Base-by-base conservation (phyloP, 345 rosid genomes). In the Eucalyptus guilfoylei region DNA sequence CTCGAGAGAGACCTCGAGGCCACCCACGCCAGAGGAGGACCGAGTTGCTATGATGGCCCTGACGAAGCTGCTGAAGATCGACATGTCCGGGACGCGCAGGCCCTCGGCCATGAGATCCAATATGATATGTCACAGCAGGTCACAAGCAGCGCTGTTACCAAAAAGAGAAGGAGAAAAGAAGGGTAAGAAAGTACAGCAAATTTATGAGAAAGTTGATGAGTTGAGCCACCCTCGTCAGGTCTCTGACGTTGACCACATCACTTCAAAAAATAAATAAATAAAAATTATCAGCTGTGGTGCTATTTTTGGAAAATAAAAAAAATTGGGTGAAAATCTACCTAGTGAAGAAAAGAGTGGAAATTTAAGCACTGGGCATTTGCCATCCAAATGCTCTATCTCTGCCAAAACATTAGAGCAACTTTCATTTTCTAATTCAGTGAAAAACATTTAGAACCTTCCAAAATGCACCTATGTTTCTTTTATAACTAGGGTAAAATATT, bases 41-140 rank as follows among this genome's bases (percentile, higher is more conserved):
- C 2, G 96, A 96, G 91, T 97, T 98, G 50, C 93, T 95, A 30
- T 95, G 44, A 89, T 93, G 93, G 93, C 95, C 87, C 91, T 91
- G 93, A 96, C 92, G 88, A 97, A 88, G 89, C 91, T 91, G 72
- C 98, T 95, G 81, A 96, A 95, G 52, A 87, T 91, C 7, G 93
- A 87, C 47, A 91, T 88, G 49, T 94, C 92, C 8, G 91, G 89
- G 91, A 94, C 90, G 93, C 93, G 40, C 90, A 96, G 87, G 11
- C 97, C 99, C 91, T 96, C 97, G 26, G 95, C 97, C 90, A 92
- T 89, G 86, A 94, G 93, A 86, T 96, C 97, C 90, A 96, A 93
- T 34, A 96, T 93, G 90, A 92, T 45, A 9, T 9, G 11, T 45
- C 47, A 45, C 9, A n/a, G n/a, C n/a, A 45, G 48, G 48, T 45